phyloP scores from a whole-genome alignment of 2,329 filamentous ascomycete genomes.

The Fusarium sacchari region DNA sequence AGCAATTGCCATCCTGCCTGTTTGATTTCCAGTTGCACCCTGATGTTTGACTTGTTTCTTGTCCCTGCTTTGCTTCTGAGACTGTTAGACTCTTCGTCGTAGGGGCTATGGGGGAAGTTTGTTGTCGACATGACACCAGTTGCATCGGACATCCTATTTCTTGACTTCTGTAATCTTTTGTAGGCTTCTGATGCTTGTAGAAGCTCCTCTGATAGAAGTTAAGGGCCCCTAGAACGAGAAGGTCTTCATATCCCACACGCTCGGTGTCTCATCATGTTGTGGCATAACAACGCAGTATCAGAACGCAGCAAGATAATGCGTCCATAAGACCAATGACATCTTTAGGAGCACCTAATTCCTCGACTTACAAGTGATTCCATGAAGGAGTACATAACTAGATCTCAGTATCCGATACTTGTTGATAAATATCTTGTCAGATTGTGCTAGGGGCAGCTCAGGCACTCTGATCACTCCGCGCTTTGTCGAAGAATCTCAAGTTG shows the following conservation, averaged over 20 bases:
- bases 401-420: background rate
- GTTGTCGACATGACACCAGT: background rate
- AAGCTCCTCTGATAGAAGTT: background rate
- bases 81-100: background rate
- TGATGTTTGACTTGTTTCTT: conserved; percentile 28
- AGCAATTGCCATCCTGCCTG: conserved; percentile 14
- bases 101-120: background rate
- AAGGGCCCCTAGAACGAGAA: conserved; percentile 6
- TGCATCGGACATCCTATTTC: conserved; percentile 20
- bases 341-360: background rate
- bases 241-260: conserved; percentile 11
- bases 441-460: background rate
- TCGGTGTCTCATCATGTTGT: conserved; percentile 25
- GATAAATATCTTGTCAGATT: background rate
- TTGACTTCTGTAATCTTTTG: conserved; percentile 10
- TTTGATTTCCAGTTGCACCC: conserved; percentile 27
- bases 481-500: background rate
- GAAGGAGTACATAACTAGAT: background rate
- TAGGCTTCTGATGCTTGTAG: background rate
- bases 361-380: background rate
- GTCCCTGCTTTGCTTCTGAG: conserved; percentile 11
- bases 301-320: conserved; percentile 2
- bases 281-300: conserved; percentile 9
- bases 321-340: conserved; percentile 2
- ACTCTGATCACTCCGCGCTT: background rate